Conservation (phyloP, 1,139 yeast species). For the Saccharomyces hybrid region DNA sequence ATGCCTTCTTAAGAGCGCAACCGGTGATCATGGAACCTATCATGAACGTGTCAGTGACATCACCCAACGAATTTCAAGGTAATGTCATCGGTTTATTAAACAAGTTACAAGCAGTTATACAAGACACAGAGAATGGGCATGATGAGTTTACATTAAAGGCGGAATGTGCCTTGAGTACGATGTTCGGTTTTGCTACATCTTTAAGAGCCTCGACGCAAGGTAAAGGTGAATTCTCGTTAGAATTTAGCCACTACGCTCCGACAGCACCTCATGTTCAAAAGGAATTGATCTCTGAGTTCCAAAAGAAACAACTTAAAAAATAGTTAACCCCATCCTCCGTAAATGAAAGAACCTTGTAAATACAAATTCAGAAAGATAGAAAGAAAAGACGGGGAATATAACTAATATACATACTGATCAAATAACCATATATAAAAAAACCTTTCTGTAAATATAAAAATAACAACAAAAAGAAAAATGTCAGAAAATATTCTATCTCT, state of each 20-base stretch:
- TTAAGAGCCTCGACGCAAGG: conserved; percentile 97
- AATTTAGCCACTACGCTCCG: conserved; percentile 86
- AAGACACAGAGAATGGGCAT: conserved; percentile 86
- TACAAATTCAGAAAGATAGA: background rate
- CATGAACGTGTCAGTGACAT: conserved; percentile 86
- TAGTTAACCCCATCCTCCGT: background rate
- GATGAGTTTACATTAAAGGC: conserved; percentile 93
- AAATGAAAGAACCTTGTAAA: conserved; percentile 7
- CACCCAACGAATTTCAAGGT: conserved; percentile 96
- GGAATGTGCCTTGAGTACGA: conserved; percentile 87
- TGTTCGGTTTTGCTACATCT: conserved; percentile 95
- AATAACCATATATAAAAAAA: background rate
- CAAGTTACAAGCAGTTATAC: conserved; percentile 85
- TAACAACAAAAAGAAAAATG: background rate
- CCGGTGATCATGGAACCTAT: conserved; percentile 94
- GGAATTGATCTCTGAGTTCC: conserved; percentile 78
- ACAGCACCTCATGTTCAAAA: conserved; percentile 86
- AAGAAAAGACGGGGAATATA: background rate
- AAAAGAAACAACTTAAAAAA: conserved; percentile 43
- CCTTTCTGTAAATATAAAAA: background rate
- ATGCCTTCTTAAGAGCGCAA: conserved; percentile 74
- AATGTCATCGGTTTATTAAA: conserved; percentile 83
- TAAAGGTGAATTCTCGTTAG: conserved; percentile 94
- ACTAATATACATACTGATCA: background rate
- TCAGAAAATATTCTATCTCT: background rate